Evolutionary conservation across 2,329 filamentous ascomycete genomes (phyloP), one percentile per base, ranked within the genome.

Genomic region (Epichloe festucae): DNA sequence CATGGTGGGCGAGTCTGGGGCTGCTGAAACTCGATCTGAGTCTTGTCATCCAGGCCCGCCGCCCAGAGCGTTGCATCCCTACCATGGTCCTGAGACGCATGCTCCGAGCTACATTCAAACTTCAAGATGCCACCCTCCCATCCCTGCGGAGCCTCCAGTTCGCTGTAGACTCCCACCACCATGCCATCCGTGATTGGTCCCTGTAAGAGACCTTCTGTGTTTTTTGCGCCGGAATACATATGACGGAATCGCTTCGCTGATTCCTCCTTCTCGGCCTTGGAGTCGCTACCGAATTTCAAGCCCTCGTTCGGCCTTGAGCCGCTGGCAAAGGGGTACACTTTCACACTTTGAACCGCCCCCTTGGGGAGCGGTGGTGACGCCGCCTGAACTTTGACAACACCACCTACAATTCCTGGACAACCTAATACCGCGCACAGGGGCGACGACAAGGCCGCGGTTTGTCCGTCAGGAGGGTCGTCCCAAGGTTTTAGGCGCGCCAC

Each of bases 171-270:
- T 0, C 73, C 82, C 19, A 98, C 69, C 14, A 96, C 69, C 70
- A 91, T 85, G 2, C 91, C 90, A 65, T 98, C 89, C 0, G 90
- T 96, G 48, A 98, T 65, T 5, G 93, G 89, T 0, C 93, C 93
- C 51, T 86, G 79, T 1, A 97, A 71, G 17, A 97, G 66, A 1
- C 85, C 81, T 21, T 78, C 77, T 0, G 70, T 63, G 10, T 65
- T 72, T 39, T 73, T 76, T 34, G 72, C 64, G 34, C 73, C 75
- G 19, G 81, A 78, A 58, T 93, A 93, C 3, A 88, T 77, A 11
- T 82, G 77, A 55, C 81, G 79, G 55, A 95, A 82, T 43, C 80
- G 79, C 61, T 85, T 84, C 14, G 79, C 73, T 3, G 82, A 81
- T 58, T 89, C 88, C 62, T 95, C 88, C 49, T 84, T 83, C 58